Base-by-base conservation (phyloP, 2,329 filamentous ascomycete species). In the Lasiodiplodia hormozganensis region DNA sequence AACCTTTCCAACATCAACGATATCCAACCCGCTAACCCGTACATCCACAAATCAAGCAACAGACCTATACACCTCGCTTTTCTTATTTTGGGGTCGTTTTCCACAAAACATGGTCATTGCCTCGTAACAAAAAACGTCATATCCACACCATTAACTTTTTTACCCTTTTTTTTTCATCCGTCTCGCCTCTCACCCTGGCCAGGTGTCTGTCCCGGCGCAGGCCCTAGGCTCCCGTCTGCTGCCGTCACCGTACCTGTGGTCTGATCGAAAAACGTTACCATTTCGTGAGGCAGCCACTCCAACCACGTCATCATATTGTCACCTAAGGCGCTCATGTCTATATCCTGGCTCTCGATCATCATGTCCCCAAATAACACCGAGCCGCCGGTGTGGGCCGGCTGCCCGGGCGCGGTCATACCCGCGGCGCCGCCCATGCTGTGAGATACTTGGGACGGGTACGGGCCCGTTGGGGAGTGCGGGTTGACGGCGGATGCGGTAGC, bases 341-440 rank as follows among this genome's bases (percentile, higher is more conserved):
- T 88, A 71, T 94, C 91, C 71, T 92, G 91, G 69, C 88, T 90
- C 75, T 93, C 89, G 71, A 94, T 92, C 70, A 91, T 89, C 80
- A 94, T 90, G 69, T 84, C 81, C 4, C 80, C 80, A 57, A 84
- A 78, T 52, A 75, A 75, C 12, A 72, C 69, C 57, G 31, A 25
- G 5, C 43, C 36, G 28, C 25, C 25, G 25, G 40, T 52, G 58
- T 38, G 40, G 56, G 73, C 1, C 31, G 31, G 23, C 62, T 76
- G 69, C 47, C 74, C 71, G 16, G 71, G 40, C 40, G 40, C 16
- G 40, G 43, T 21, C 72, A 53, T 71, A 67, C 5, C 73, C 74
- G 6, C 75, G 73, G 31, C 72, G 73, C 25, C 38, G 16, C 36
- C 10, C 36, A 65, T 34, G 28, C 21, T 31, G 23, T 65, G 62